Conservation (phyloP, 140 eudicot species). For the Flaveria floridana region DNA sequence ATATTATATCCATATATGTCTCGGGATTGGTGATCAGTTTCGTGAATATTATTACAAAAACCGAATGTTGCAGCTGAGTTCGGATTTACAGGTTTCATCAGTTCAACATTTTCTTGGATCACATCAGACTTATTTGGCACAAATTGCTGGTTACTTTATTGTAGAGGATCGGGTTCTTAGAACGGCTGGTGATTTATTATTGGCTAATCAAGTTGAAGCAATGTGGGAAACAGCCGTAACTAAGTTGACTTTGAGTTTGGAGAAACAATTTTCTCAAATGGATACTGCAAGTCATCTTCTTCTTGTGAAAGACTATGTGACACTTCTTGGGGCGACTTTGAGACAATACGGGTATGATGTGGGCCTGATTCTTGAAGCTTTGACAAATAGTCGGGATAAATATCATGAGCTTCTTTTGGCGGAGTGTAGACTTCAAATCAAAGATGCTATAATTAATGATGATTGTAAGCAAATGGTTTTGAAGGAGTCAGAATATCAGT, state of each 20-base stretch:
- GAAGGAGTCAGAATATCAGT: constrained; percentile 84
- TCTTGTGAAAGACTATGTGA: constrained; percentile 78
- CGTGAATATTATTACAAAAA: constrained; percentile 87
- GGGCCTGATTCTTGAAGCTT: constrained; percentile 53
- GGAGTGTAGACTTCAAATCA: constrained; percentile 68
- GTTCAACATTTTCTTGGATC: constrained; percentile 77
- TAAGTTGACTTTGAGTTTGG: constrained; percentile 62
- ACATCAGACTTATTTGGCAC: constrained; percentile 68
- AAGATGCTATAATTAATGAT: constrained; percentile 56
- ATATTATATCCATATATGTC: constrained; percentile 72
- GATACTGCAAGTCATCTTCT: constrained; percentile 74
- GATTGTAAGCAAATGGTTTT: constrained; percentile 74
- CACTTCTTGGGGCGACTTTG: constrained; percentile 76
- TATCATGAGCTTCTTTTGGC: constrained; percentile 78
- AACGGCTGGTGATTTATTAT: constrained; percentile 79
- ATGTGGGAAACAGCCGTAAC: constrained; percentile 90
- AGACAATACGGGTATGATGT: constrained; percentile 88
- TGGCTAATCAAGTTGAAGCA: constrained; percentile 63
- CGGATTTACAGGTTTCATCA: constrained; percentile 79
- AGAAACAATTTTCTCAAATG: constrained; percentile 67
- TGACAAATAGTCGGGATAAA: constrained; percentile 64
- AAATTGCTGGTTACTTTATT: constrained; percentile 77
- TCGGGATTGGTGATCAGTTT: constrained; percentile 66
- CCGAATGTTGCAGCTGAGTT: constrained; percentile 69
- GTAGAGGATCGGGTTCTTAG: constrained; percentile 92